Percentiles rank a stretch among this genome's conserved stretches.
Conservation (phyloP, 495 filamentous ascomycete genomes). For the Tuber indicum region DNA sequence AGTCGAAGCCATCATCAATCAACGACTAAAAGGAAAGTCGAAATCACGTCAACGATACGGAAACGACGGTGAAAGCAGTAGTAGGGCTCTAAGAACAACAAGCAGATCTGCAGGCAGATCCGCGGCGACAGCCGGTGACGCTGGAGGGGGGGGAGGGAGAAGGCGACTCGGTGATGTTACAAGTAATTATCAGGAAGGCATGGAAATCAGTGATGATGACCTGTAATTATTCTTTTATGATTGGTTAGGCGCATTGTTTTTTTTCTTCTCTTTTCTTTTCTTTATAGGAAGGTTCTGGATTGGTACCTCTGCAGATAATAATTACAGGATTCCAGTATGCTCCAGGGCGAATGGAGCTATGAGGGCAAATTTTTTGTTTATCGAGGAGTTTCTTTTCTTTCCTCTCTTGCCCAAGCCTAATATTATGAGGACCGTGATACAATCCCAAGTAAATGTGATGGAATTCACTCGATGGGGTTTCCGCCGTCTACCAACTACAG, state of each 20-base stretch:
- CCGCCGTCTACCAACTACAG: neutral
- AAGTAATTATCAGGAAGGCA: conserved; percentile 36
- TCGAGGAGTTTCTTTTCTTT: conserved; percentile 2
- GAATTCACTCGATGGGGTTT: neutral
- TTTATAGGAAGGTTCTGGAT: neutral
- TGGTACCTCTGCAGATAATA: neutral
- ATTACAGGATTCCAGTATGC: neutral
- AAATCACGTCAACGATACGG: conserved; percentile 29
- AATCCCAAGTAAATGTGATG: neutral
- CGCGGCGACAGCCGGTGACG: neutral
- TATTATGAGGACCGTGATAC: neutral
- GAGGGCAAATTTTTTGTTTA: neutral
- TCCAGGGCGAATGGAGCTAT: neutral
- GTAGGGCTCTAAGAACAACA: conserved; percentile 8
- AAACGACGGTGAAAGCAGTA: conserved; percentile 22
- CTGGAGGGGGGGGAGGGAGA: conserved; percentile 14
- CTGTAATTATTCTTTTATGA: conserved; percentile 15
- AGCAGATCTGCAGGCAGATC: conserved; percentile 13
- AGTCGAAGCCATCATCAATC: conserved; percentile 30
- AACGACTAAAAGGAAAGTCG: conserved; percentile 23
- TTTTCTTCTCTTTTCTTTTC: neutral
- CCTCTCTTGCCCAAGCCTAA: neutral
- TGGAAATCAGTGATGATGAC: conserved; percentile 40
- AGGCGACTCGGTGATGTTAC: conserved; percentile 40
- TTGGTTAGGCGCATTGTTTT: neutral